phyloP scores from a whole-genome alignment of 768 basidiomycete species.

The Mycena indigotica region DNA sequence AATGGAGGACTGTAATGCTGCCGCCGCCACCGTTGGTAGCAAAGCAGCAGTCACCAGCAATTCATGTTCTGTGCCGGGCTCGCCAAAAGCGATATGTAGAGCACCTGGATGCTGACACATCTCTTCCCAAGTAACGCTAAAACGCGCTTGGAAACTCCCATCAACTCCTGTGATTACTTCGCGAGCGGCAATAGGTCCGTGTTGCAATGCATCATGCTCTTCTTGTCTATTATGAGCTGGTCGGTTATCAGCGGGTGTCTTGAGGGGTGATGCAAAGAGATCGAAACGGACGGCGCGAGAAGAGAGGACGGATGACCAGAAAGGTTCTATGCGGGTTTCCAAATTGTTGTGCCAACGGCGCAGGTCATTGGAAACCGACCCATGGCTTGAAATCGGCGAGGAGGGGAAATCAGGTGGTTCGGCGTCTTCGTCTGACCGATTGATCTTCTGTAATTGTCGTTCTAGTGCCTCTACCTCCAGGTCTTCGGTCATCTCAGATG shows the following conservation, averaged over 20 bases:
- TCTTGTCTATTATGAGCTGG: conserved; percentile 26
- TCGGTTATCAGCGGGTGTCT: conserved; percentile 18
- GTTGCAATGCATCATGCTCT: conserved; percentile 31
- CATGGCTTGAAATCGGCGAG: conserved; percentile 17
- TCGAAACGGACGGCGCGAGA: conserved; percentile 63
- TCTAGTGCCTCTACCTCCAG: conserved; percentile 60
- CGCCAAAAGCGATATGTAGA: conserved; percentile 59
- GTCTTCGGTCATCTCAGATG: conserved; percentile 62
- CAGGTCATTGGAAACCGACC: conserved; percentile 30
- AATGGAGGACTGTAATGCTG: conserved; percentile 15
- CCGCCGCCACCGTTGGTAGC: conserved; percentile 36
- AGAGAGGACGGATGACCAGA: conserved; percentile 77
- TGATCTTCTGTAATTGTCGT: conserved; percentile 45
- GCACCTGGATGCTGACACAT: conserved; percentile 63
- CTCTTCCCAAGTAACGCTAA: conserved; percentile 69
- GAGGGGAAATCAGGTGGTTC: conserved; percentile 20
- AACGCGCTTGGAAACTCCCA: conserved; percentile 70
- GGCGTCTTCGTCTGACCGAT: conserved; percentile 10
- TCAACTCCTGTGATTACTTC: conserved; percentile 64
- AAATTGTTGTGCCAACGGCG: conserved; percentile 72
- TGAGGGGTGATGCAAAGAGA: conserved; percentile 52
- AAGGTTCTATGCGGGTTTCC: conserved; percentile 72
- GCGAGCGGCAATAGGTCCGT: conserved; percentile 49
- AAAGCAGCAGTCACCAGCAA: conserved; percentile 58
- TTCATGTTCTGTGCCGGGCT: conserved; percentile 53